Evolutionary conservation across 495 filamentous ascomycete genomes (phyloP), one percentile per base, ranked within the genome.

Genomic region (Arthonia radiata): DNA sequence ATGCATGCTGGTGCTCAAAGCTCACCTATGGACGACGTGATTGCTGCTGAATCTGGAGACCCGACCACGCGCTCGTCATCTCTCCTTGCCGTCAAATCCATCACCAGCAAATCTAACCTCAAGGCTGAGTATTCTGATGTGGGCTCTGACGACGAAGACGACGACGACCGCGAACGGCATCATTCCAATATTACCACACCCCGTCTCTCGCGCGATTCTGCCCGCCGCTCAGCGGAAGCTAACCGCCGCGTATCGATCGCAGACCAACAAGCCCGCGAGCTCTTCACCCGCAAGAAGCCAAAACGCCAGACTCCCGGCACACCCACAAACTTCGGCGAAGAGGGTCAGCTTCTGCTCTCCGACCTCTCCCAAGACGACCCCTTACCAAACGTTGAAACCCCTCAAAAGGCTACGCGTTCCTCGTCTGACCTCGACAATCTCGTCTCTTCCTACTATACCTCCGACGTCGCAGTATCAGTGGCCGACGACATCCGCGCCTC

Each of bases 51-150:
- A 24, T 47, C 35, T 2, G 40, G 44, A 21, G 57, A 56, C 21
- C 56, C 52, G 0, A 72, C 68, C 32, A 72, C 78, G 23, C 66
- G 73, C n/a, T 77, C 77, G 11, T 90, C 79, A 50, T 90, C 79
- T 39, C 65, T 79, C 17, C 59, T 69, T 27, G 82, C 79, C n/a
- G 65, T 91, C 30, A 93, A 93, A 43, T 90, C 80, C 0, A 67
- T 91, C 28, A 69, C 77, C 2, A 90, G 80, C 46, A 56, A 71
- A 7, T 80, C 74, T 13, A 69, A 66, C 31, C 56, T 58, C 16
- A 72, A 64, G 39, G 40, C 62, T 2, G 67, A 67, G 19, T 56
- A 61, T 8, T 43, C 44, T 25, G 49, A 49, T 22, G 50, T 48
- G 13, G 71, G 64, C 16, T 71, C 60, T 33, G 53, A 61, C 7